phyloP scores from a whole-genome alignment of 331 rosid species.

The Malus hybrid region DNA sequence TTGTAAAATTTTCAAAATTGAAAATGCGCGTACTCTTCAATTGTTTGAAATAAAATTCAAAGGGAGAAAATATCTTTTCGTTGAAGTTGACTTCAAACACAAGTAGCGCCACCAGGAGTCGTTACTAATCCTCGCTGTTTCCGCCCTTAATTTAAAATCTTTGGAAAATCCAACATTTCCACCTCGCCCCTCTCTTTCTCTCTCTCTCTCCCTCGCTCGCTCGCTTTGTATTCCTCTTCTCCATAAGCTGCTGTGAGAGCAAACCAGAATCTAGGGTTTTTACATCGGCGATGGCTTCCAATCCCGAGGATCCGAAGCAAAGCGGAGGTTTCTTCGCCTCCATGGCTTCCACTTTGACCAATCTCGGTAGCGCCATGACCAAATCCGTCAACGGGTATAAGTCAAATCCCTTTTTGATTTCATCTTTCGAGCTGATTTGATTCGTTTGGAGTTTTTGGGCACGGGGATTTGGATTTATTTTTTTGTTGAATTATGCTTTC shows the following conservation, averaged over 20 bases:
- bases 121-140: constrained; percentile 36
- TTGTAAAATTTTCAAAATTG: no score
- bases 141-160: neutral
- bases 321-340: constrained; percentile 57
- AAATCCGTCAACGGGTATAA: constrained; percentile 89
- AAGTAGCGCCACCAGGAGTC: constrained; percentile 47
- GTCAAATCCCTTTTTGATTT: neutral
- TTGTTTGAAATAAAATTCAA: neutral
- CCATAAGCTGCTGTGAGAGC: neutral
- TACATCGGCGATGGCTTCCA: constrained; percentile 3
- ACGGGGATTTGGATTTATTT: neutral
- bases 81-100: constrained; percentile 44
- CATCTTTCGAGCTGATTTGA: neutral
- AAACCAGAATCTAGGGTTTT: neutral
- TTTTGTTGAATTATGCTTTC: neutral
- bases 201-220: neutral
- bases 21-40: no score
- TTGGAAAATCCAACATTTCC: neutral
- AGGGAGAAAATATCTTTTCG: neutral
- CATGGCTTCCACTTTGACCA: constrained; percentile 59
- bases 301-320: constrained; percentile 10
- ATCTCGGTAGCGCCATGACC: constrained; percentile 64
- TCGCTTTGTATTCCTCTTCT: neutral
- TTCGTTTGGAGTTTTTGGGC: neutral
- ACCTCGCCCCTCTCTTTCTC: neutral